Evolutionary conservation across 345 rosid genomes (phyloP).

Genomic region (Sonneratia caseolaris): DNA sequence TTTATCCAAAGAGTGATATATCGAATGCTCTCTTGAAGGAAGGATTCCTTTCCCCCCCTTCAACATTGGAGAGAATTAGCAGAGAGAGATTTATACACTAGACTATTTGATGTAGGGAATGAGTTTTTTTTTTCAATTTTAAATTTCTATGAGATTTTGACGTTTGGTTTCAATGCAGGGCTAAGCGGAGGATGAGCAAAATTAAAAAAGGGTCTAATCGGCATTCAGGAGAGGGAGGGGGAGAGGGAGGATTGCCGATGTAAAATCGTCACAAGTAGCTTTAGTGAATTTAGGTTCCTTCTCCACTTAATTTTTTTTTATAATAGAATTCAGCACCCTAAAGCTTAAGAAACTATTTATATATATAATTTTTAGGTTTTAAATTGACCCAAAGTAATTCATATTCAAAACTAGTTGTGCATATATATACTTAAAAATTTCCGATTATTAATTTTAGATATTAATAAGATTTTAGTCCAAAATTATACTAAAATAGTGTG

Average conservation of each 20-base stretch:
- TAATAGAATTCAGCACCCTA: too few relatives aligned
- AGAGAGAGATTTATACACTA: neutral
- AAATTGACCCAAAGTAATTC: too few relatives aligned
- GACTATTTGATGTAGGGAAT: neutral
- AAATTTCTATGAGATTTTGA: neutral
- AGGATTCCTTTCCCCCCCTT: neutral
- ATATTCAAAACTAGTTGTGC: too few relatives aligned
- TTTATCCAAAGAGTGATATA: neutral
- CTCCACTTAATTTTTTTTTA: too few relatives aligned
- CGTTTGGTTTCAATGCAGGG: constrained; percentile 20
- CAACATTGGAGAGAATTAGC: neutral
- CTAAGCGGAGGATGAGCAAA: constrained; percentile 38
- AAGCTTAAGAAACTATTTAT: too few relatives aligned
- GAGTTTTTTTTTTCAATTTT: neutral
- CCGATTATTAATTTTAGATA: too few relatives aligned
- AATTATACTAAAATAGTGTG: too few relatives aligned
- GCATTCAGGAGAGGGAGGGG: constrained; percentile 29
- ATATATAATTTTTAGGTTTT: too few relatives aligned
- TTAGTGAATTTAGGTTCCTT: too few relatives aligned
- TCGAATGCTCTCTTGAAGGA: neutral
- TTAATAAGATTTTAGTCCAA: too few relatives aligned
- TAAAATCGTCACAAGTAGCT: too few relatives aligned
- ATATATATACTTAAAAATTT: too few relatives aligned
- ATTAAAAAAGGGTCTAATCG: constrained; percentile 27
- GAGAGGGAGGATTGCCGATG: constrained; percentile 1